Evolutionary conservation across 2,329 filamentous ascomycete genomes (phyloP), one percentile per base, ranked within the genome.

Genomic region (Penicillium sp.): DNA sequence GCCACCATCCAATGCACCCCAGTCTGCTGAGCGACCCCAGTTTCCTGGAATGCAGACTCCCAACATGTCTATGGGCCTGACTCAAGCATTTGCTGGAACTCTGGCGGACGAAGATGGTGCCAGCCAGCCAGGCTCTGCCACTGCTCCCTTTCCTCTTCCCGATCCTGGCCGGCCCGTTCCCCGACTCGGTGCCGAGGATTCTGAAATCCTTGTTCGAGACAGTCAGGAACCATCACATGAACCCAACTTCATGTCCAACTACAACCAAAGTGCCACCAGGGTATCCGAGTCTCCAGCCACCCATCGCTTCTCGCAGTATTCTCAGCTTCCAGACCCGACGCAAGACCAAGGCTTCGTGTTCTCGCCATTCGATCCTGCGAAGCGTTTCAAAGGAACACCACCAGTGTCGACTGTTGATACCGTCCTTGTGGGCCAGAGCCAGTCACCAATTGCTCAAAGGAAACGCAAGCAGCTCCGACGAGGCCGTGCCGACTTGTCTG

Each of bases 1-100:
- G 42, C 57, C 62, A 2, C 59, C 63, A 6, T 56, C 55, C 23
- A 53, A 61, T 14, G 65, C 54, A 28, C 50, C 52, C 1, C 50
- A 58, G 34, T 65, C 66, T 3, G 62, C 60, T 6, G 63, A 70
- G 50, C 68, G 68, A 10, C 84, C 83, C 3, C 80, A 75, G 13
- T 86, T 88, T 47, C 85, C 85, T 3, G 84, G 82, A 1, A 69
- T 88, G 16, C 79, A 83, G 60, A 71, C 56, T 64, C 74, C 60
- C 37, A 62, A 66, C 32, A 59, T 70, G 42, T 68, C 74, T 5
- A 66, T 95, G 34, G 86, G 88, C 8, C 76, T 95, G 36, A 94
- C 89, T 0, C 90, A 95, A 60, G 91, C 93, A 52, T 96, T 95
- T 63, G 87, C 86, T 4, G 88, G 88, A 10, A 95, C 89, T 1